These are phyloP conservation scores for Verticillium nonalfalfae DNA, from an alignment of 2,329 filamentous ascomycete genomes.

Conservation along the genomic window DNA sequence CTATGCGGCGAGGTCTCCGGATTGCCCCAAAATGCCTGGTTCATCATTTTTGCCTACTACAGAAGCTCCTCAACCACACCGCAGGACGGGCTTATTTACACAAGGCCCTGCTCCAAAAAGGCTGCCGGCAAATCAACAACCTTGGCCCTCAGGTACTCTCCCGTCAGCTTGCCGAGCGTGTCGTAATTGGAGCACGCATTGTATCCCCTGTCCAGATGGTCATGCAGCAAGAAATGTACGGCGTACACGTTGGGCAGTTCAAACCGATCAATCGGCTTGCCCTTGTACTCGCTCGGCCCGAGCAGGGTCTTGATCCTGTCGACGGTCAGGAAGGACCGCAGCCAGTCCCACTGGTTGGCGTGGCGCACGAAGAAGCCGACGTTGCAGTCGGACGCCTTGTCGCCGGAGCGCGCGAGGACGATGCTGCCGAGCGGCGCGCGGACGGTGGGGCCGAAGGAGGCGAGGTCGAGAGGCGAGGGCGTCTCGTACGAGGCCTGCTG, in stretches of 20 bases:
- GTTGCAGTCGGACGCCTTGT: slow-evolving; percentile 27
- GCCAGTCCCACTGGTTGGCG: slow-evolving; percentile 30
- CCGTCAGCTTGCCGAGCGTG: slow-evolving; percentile 23
- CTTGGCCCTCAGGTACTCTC: slow-evolving; percentile 20
- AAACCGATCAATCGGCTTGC: slow-evolving; percentile 32
- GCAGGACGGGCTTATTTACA: neutral
- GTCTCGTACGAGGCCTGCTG: neutral
- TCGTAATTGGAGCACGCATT: slow-evolving; percentile 25
- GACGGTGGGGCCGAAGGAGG: neutral
- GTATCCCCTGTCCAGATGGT: slow-evolving; percentile 34
- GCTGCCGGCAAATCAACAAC: slow-evolving; percentile 18
- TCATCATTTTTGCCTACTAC: too few relatives aligned
- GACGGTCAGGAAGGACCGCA: slow-evolving; percentile 29
- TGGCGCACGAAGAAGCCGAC: slow-evolving; percentile 28
- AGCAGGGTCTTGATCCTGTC: slow-evolving; percentile 29
- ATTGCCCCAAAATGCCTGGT: too few relatives aligned
- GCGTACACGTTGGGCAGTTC: slow-evolving; percentile 34
- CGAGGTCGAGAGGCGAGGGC: neutral
- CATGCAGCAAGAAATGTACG: slow-evolving; percentile 39
- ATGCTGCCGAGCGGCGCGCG: slow-evolving; percentile 20
- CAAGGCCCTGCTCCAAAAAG: slow-evolving; percentile 17
- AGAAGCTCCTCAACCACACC: neutral
- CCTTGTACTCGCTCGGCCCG: slow-evolving; percentile 31
- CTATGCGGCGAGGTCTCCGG: too few relatives aligned
- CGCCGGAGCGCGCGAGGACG: slow-evolving; percentile 22